Percentiles rank a stretch among this genome's conserved stretches.
Conservation (phyloP, 306 rosid species). For the Dryas octopetala region DNA sequence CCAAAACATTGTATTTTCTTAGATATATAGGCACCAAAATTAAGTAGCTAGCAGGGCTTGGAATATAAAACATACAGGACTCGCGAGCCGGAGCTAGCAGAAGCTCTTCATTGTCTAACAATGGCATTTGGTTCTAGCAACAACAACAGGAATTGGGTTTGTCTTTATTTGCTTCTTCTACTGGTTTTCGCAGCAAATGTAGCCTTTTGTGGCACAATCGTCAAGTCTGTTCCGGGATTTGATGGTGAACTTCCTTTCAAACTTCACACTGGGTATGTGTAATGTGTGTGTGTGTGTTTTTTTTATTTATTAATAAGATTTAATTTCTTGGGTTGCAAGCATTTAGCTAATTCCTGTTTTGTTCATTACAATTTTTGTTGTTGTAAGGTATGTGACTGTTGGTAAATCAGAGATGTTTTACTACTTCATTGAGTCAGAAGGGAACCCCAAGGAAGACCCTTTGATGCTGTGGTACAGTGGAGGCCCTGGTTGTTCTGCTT, state of each 20-base stretch:
- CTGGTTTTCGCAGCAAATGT: constrained; percentile 9
- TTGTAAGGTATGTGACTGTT: constrained; percentile 7
- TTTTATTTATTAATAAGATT: not conserved
- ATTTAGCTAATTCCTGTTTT: not conserved
- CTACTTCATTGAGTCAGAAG: constrained; percentile 24
- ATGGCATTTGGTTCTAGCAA: constrained; percentile 1
- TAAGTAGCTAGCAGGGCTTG: too few species aligned
- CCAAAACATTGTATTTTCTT: not conserved
- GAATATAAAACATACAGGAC: too few species aligned
- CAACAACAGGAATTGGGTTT: not conserved
- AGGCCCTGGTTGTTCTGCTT: constrained; percentile 28
- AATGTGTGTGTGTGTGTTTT: too few species aligned
- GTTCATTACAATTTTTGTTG: not conserved
- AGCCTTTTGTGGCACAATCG: constrained; percentile 8
- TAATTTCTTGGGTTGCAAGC: not conserved
- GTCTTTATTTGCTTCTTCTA: constrained; percentile 14
- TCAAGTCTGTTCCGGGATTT: constrained; percentile 21
- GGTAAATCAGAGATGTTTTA: constrained; percentile 16
- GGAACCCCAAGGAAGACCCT: constrained; percentile 15
- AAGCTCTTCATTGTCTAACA: not conserved
- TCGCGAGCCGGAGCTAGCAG: too few species aligned
- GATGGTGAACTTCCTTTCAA: constrained; percentile 29
- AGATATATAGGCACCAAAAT: not conserved
- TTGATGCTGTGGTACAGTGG: constrained; percentile 19
- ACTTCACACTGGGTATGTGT: constrained; percentile 24